A percentile compares a stretch with the other conserved stretches of the same genome.
These are phyloP conservation scores for Monosporascus sp. DNA, from an alignment of 2,329 filamentous ascomycete genomes.

Conservation along the genomic window DNA sequence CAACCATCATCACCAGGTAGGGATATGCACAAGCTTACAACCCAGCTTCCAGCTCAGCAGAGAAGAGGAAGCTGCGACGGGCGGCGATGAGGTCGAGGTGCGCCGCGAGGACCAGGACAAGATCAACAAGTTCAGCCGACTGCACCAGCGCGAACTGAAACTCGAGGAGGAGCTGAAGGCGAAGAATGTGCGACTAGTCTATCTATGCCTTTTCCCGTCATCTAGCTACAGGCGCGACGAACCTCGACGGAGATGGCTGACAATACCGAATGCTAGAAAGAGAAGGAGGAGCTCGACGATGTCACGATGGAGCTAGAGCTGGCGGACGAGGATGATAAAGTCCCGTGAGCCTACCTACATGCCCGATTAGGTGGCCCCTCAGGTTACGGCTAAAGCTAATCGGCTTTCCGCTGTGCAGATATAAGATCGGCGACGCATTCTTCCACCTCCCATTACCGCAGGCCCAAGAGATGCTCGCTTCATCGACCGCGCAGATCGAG, in stretches of 20 bases:
- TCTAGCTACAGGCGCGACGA: background rate
- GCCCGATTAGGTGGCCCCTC: background rate
- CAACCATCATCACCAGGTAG: background rate
- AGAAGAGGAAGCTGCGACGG: conserved; percentile 69
- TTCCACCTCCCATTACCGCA: conserved; percentile 78
- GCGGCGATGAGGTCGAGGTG: conserved; percentile 82
- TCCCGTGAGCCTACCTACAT: conserved; percentile 60
- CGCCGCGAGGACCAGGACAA: conserved; percentile 96
- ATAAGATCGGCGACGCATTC: conserved; percentile 96
- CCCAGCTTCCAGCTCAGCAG: conserved; percentile 68
- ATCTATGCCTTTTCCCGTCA: background rate
- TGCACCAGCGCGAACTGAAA: conserved; percentile 78
- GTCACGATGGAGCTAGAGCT: conserved; percentile 87
- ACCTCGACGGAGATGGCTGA: conserved; percentile 1
- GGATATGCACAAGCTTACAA: background rate
- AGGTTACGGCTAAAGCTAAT: conserved; percentile 3
- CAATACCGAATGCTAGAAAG: conserved; percentile 60
- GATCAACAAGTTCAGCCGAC: conserved; percentile 94
- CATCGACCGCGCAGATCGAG: conserved; percentile 68
- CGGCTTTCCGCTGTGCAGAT: conserved; percentile 47
- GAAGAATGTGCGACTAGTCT: conserved; percentile 61
- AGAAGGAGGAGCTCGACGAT: conserved; percentile 97
- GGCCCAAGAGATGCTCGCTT: conserved; percentile 77
- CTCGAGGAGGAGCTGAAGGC: conserved; percentile 75
- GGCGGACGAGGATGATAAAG: conserved; percentile 87